Evolutionary conservation across 1,284 basidiomycete species (phyloP).

Genomic region (Somion occarium): DNA sequence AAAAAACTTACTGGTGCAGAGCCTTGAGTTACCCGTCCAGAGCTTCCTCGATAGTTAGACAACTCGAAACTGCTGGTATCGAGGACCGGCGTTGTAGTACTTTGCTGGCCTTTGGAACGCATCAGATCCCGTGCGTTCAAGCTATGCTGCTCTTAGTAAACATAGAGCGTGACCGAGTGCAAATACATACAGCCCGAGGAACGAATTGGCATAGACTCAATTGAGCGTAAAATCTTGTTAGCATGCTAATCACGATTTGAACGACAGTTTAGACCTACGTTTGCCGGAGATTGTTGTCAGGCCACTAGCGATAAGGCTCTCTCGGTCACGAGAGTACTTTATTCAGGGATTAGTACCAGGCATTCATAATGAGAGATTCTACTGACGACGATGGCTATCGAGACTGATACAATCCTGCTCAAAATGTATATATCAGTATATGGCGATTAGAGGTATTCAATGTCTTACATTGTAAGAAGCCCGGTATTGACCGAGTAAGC

Average conservation of each 20-base stretch:
- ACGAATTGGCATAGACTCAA: constrained; percentile 6
- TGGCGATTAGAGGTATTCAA: not conserved
- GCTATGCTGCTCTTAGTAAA: not conserved
- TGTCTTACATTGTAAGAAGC: not conserved
- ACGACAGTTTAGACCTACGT: not conserved
- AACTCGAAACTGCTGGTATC: not conserved
- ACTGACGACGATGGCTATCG: not conserved
- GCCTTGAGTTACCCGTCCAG: too few species aligned
- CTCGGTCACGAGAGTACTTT: not conserved
- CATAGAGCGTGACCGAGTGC: not conserved
- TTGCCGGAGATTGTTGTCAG: not conserved
- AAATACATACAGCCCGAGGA: constrained; percentile 5
- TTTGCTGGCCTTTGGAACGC: not conserved
- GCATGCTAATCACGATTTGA: not conserved
- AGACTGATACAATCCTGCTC: not conserved
- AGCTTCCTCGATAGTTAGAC: not conserved
- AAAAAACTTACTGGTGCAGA: too few species aligned
- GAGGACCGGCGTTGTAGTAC: not conserved
- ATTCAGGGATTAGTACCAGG: not conserved
- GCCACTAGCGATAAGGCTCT: constrained; percentile 2
- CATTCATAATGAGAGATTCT: not conserved
- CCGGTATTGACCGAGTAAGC: constrained; percentile 5
- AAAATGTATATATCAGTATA: not conserved
- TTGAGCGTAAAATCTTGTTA: not conserved
- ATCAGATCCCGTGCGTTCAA: not conserved